Evolutionary conservation across 352 stramenopile genomes (phyloP).

Genomic region (Discostella stelligera): DNA sequence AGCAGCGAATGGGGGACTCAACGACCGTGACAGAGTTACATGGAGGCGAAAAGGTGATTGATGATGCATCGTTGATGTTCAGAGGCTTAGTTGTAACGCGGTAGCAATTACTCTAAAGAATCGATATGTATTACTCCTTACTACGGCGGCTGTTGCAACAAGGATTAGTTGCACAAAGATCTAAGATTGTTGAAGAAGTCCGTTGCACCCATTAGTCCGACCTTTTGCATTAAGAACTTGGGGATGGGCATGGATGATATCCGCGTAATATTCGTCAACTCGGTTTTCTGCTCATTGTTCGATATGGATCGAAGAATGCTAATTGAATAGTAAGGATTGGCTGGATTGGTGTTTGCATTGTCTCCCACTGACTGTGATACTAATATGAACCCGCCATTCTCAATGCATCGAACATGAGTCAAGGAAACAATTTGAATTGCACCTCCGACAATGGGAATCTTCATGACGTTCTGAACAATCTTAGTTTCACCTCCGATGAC

Average conservation of each 20-base stretch:
- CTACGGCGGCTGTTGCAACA: neutral
- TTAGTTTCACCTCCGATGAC: slow-evolving; percentile 16
- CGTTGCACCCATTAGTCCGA: slow-evolving; percentile 20
- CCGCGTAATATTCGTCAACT: slow-evolving; percentile 29
- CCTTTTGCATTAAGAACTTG: slow-evolving; percentile 32
- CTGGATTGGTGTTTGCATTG: slow-evolving; percentile 2
- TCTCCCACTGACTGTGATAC: slow-evolving; percentile 35
- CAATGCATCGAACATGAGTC: slow-evolving; percentile 32
- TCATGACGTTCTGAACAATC: slow-evolving; percentile 42
- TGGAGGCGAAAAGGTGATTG: slow-evolving; percentile 68
- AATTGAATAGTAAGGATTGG: slow-evolving; percentile 31
- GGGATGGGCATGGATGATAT: slow-evolving; percentile 24
- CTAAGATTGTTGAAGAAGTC: slow-evolving; percentile 42
- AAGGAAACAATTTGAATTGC: slow-evolving; percentile 23
- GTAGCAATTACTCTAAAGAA: slow-evolving; percentile 21
- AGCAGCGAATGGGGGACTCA: slow-evolving; percentile 59
- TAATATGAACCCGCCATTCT: slow-evolving; percentile 35
- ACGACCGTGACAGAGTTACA: slow-evolving; percentile 68
- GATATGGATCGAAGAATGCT: slow-evolving; percentile 23
- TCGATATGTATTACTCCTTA: neutral
- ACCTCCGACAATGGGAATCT: slow-evolving; percentile 38
- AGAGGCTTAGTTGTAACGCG: slow-evolving; percentile 63
- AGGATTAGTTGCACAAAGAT: slow-evolving; percentile 3
- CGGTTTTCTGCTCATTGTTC: slow-evolving; percentile 12
- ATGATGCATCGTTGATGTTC: slow-evolving; percentile 82